Evolutionary conservation across 1,284 basidiomycete species (phyloP).

Genomic region (Ustilago xerochloae): DNA sequence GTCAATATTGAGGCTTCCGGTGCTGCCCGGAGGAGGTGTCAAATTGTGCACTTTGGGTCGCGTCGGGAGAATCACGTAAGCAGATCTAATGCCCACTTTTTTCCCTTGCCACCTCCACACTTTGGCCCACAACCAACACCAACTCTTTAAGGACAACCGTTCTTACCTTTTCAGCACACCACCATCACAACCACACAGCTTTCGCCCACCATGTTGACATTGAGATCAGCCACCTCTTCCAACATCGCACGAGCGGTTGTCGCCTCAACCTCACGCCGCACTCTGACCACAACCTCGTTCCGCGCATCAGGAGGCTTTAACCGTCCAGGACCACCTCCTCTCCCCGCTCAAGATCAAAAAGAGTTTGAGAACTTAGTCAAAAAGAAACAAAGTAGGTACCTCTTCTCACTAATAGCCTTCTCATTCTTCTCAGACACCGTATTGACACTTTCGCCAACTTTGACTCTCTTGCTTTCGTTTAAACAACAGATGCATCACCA

Average conservation of each 20-base stretch:
- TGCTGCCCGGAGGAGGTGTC: conserved; percentile 1
- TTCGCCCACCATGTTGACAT: conserved; percentile 9
- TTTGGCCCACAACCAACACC: background rate
- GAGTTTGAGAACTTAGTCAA: conserved; percentile 69
- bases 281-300: conserved; percentile 11
- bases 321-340: conserved; percentile 67
- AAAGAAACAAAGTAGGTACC: conserved; percentile 61
- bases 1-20: background rate
- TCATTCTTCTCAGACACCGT: background rate
- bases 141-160: too few relatives aligned
- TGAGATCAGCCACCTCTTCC: background rate
- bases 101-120: conserved; percentile 26
- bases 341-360: conserved; percentile 68
- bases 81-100: conserved; percentile 10
- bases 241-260: background rate
- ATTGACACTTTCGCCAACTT: background rate
- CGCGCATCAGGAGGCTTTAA: conserved; percentile 46
- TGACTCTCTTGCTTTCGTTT: background rate
- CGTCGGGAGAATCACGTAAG: conserved; percentile 23
- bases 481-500: conserved; percentile 28
- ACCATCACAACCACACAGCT: background rate
- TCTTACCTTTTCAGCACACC: background rate
- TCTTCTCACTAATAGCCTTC: background rate
- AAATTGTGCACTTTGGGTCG: background rate
- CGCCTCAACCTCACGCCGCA: conserved; percentile 8